Base-by-base conservation (phyloP, 352 stramenopile genomes). In the Globisporangium canariense region DNA sequence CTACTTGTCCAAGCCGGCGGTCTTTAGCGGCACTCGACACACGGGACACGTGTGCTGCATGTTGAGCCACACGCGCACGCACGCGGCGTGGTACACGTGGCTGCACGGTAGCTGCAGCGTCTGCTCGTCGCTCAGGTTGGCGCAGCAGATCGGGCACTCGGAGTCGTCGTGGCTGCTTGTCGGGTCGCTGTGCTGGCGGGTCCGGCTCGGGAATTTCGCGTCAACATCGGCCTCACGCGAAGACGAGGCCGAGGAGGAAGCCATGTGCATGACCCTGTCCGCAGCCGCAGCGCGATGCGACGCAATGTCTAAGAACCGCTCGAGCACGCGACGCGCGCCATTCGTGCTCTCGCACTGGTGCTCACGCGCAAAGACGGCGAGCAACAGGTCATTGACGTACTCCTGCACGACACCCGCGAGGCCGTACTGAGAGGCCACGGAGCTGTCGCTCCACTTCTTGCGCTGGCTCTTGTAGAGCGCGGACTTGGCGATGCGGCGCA, bases 81-180 rank as follows among this genome's bases (percentile, higher is more conserved):
- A 94, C 56, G 76, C 74, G 25, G 65, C 58, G 71, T 94, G 86
- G 65, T 78, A 94, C 34, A 69, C 71, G 70, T 94, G 86, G 47
- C 69, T 74, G 65, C 86, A 94, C 56, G 76, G 65, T 30, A 92
- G 71, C 58, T 67, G 67, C 20, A 78, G 64, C 54, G 75, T 89
- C 71, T 72, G 61, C 52, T 83, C 76, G 52, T 72, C 60, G 22
- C 62, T 64, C 38, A 91, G 65, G 58, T 77, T 66, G 1, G 58
- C 60, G 58, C 81, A 90, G 69, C 83, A 90, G 68, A 90, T 91
- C 52, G 81, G 68, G 38, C 85, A 94, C 73, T 91, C 83, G 46
- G 57, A 71, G 49, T 76, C 76, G 38, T 77, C 65, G 60, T 79
- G 67, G 61, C n/a, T 34, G 40, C 40, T 62, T 16, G 53, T 36